Evolutionary conservation across 306 rosid species (phyloP), one percentile per base, ranked within the genome.

Genomic region (Quercus parvula): DNA sequence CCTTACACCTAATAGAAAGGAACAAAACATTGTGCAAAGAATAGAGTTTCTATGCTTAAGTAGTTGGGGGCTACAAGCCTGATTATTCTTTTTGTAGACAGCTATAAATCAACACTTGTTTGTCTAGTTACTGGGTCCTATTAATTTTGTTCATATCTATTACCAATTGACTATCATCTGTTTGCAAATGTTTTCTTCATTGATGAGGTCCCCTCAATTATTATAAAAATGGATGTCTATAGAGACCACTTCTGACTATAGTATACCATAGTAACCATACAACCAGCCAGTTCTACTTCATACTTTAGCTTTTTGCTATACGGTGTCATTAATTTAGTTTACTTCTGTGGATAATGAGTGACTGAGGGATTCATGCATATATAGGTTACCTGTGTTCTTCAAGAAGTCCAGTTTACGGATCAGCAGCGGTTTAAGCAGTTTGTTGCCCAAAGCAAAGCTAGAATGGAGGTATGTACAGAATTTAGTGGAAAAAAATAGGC

Each of bases 371-470:
- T 80, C n/a, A 41, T 61, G 55, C 72, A 35, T 85, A 56, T 80
- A 66, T 81, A 95, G 99, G 89, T 95, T 75, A 91, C 90, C 78
- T 46, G 90, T 71, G 87, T 95, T 83, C 87, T 95, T 81, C 99
- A 91, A 91, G 98, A 93, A 64, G 99, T 95, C 80, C 99, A 91
- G 79, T 95, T 93, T 79, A 90, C 93, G 62, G 99, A 95, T 80
- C 98, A 90, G 90, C 98, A 91, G 25, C 97, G 99, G 55, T 95
- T 95, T 90, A 95, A 90, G 82, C 99, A 93, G 82, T 93, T 95
- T 83, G 94, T 95, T 77, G 86, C 92, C 83, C 99, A 95, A 83
- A 95, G 99, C 91, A 93, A 88, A 87, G 90, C 99, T 14, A 86
- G 96, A 86, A 95, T 95, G 99, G 98, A 93, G 99, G 99, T 95